Conservation (phyloP, 306 rosid genomes). For the Prinsepia uniflora region DNA sequence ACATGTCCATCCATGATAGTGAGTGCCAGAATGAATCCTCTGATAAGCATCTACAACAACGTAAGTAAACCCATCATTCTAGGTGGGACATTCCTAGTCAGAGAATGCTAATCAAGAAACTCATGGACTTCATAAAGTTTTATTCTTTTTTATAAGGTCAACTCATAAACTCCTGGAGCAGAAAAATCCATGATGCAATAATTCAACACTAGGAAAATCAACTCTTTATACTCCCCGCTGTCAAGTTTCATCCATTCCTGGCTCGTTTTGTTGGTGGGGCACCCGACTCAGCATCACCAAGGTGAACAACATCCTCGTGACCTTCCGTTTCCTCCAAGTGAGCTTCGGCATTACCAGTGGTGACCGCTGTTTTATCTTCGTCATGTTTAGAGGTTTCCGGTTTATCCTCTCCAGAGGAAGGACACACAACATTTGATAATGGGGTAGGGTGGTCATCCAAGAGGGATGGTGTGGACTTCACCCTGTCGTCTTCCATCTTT, state of each 20-base stretch:
- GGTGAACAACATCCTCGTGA: slow-evolving; percentile 21
- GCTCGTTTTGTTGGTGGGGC: slow-evolving; percentile 53
- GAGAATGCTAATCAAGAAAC: slow-evolving; percentile 12
- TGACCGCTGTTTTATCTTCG: slow-evolving; percentile 18
- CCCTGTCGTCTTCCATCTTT: slow-evolving; percentile 49
- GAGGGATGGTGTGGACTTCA: slow-evolving; percentile 39
- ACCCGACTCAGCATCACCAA: slow-evolving; percentile 23
- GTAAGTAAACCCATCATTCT: background rate
- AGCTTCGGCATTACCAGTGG: slow-evolving; percentile 8
- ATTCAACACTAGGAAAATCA: background rate
- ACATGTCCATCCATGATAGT: background rate
- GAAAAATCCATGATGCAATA: background rate
- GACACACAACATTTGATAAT: slow-evolving; percentile 12
- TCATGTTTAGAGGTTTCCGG: slow-evolving; percentile 30
- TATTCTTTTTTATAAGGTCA: background rate
- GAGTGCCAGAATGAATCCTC: no score
- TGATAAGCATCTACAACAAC: no score
- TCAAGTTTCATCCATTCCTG: slow-evolving; percentile 32
- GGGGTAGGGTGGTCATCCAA: slow-evolving; percentile 34
- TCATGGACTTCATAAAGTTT: background rate
- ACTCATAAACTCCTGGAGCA: slow-evolving; percentile 9
- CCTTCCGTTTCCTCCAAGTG: slow-evolving; percentile 29
- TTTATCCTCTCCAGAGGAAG: slow-evolving; percentile 22
- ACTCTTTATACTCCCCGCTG: background rate
- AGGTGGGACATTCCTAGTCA: slow-evolving; percentile 12